These are phyloP conservation scores for Cutaneotrichosporon cavernicola DNA, from an alignment of 1,284 basidiomycete genomes.

Conservation along the genomic window DNA sequence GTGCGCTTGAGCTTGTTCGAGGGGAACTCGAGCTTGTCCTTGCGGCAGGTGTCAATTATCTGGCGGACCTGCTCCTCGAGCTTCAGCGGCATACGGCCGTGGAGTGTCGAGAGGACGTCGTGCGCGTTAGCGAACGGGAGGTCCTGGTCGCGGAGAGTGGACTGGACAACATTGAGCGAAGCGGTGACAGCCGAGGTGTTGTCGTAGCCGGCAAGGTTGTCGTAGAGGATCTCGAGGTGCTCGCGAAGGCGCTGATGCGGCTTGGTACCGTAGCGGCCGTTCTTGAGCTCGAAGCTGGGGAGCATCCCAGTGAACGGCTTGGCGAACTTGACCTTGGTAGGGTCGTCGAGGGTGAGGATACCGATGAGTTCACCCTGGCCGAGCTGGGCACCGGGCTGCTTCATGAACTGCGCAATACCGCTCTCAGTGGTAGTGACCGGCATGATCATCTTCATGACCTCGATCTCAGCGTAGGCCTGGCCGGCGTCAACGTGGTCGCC, in stretches of 20 bases:
- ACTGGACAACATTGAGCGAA: slow-evolving; percentile 49
- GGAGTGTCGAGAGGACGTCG: slow-evolving; percentile 82
- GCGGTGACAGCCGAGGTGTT: slow-evolving; percentile 61
- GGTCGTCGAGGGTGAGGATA: slow-evolving; percentile 95
- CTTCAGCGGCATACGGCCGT: slow-evolving; percentile 88
- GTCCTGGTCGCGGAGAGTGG: slow-evolving; percentile 65
- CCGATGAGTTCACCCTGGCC: slow-evolving; percentile 98
- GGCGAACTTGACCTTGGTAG: slow-evolving; percentile 93
- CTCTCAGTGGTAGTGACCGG: slow-evolving; percentile 94
- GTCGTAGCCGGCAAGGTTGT: slow-evolving; percentile 93
- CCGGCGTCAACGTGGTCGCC: slow-evolving; percentile 96
- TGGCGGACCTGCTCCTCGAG: slow-evolving; percentile 83
- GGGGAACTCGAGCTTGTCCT: slow-evolving; percentile 82
- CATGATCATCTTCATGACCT: slow-evolving; percentile 99
- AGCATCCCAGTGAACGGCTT: slow-evolving; percentile 96
- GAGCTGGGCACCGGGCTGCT: slow-evolving; percentile 94
- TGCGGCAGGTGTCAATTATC: slow-evolving; percentile 71
- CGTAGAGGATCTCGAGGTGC: slow-evolving; percentile 76
- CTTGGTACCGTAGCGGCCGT: slow-evolving; percentile 79
- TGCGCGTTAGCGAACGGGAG: slow-evolving; percentile 85
- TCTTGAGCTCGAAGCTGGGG: slow-evolving; percentile 78
- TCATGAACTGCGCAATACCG: slow-evolving; percentile 94
- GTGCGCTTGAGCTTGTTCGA: slow-evolving; percentile 57
- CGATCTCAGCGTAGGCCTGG: slow-evolving; percentile 97
- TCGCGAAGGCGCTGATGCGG: slow-evolving; percentile 82